Percentiles rank a stretch among this genome's conserved stretches.
phyloP scores from a whole-genome alignment of 441 rosid genomes.

The Isatis lusitanica region DNA sequence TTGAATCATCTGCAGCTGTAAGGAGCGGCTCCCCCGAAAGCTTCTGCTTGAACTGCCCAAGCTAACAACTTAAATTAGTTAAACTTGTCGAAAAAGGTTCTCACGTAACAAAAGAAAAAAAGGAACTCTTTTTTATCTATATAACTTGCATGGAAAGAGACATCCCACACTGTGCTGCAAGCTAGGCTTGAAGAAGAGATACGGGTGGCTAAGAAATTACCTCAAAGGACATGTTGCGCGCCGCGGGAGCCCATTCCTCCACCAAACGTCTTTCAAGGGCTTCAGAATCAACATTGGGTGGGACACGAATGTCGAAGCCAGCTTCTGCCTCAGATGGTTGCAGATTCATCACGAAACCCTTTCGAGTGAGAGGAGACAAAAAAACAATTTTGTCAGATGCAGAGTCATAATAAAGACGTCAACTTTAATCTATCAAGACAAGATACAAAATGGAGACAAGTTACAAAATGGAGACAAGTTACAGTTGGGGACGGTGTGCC shows the following conservation, averaged over 20 bases:
- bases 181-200: background rate
- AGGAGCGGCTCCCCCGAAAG: slow-evolving; percentile 50
- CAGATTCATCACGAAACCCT: slow-evolving; percentile 97
- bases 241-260: slow-evolving; percentile 96
- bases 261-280: slow-evolving; percentile 75
- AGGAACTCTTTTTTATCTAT: background rate
- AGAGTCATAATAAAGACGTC: background rate
- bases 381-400: background rate
- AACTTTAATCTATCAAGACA: background rate
- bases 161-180: background rate
- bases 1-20: slow-evolving; percentile 66
- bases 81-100: background rate
- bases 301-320: slow-evolving; percentile 86
- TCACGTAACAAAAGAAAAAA: background rate
- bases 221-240: slow-evolving; percentile 90
- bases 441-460: background rate
- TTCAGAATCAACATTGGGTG: slow-evolving; percentile 71
- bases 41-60: slow-evolving; percentile 83
- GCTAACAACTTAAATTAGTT: slow-evolving; percentile 29
- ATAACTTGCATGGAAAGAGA: background rate
- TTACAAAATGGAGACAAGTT: slow-evolving; percentile 34
- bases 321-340: slow-evolving; percentile 99
- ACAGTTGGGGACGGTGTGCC: slow-evolving; percentile 96
- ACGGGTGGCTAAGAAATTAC: slow-evolving; percentile 38
- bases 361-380: slow-evolving; percentile 20